Evolutionary conservation across 2,329 filamentous ascomycete genomes (phyloP).

Genomic region (Lachnellula occidentalis): DNA sequence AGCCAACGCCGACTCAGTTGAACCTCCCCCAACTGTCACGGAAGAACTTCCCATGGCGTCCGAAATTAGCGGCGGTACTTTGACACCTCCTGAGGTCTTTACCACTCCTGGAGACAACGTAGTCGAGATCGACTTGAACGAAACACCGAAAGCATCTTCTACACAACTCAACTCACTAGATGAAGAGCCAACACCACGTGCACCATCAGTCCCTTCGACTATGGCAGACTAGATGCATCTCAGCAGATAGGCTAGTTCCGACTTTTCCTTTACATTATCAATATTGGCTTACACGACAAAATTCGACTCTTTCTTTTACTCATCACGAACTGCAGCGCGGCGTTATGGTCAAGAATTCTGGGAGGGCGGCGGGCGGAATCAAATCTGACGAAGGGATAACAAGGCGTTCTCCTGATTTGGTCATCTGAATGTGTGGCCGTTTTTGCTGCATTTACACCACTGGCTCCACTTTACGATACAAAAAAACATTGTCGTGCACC

Average conservation of each 20-base stretch:
- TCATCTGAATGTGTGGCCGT: background rate
- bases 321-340: constrained; percentile 6
- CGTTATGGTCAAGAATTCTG: constrained; percentile 1
- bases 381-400: background rate
- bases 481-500: constrained; percentile 7
- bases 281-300: background rate
- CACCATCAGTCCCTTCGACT: constrained; percentile 16
- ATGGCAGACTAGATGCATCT: constrained; percentile 12
- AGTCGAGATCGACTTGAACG: constrained; percentile 21
- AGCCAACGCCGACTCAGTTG: constrained; percentile 19
- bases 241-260: background rate
- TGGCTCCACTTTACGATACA: background rate
- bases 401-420: background rate
- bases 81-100: constrained; percentile 27
- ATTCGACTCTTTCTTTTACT: constrained; percentile 2
- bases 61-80: constrained; percentile 20
- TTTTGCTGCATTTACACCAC: constrained; percentile 3
- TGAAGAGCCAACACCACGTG: constrained; percentile 27
- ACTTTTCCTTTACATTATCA: background rate
- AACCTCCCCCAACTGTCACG: constrained; percentile 24
- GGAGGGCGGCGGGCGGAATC: background rate
- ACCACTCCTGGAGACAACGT: constrained; percentile 16
- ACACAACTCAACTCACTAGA: constrained; percentile 17
- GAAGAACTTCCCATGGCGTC: constrained; percentile 24
- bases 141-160: constrained; percentile 25